phyloP scores from a whole-genome alignment of 495 filamentous ascomycete species.

The Staphylotrichum longicolle region DNA sequence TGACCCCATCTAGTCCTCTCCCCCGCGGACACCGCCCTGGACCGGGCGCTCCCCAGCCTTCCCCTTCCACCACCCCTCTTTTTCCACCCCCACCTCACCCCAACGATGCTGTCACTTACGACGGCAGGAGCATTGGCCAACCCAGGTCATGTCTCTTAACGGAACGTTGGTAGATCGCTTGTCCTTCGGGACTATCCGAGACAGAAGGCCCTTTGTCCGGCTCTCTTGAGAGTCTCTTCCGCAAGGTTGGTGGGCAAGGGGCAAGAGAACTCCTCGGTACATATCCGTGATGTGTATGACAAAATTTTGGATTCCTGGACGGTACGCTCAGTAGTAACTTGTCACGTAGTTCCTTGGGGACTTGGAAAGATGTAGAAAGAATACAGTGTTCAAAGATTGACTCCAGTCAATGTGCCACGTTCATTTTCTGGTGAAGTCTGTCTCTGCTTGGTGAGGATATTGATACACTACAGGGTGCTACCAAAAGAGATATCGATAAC shows the following conservation, averaged over 20 bases:
- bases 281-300: conserved; percentile 10
- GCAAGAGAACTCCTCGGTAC: conserved; percentile 70
- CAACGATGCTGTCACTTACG: conserved; percentile 52
- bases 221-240: conserved; percentile 38
- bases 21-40: not conserved
- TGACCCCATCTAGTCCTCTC: not conserved
- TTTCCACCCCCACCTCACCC: conserved; percentile 16
- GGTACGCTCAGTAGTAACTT: too few species aligned
- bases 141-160: conserved; percentile 53
- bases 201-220: conserved; percentile 65
- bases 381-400: too few species aligned
- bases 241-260: conserved; percentile 57
- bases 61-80: not conserved
- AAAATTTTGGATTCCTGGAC: too few species aligned
- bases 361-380: too few species aligned
- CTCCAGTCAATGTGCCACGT: too few species aligned
- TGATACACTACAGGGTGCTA: too few species aligned
- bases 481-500: too few species aligned
- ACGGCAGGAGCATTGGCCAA: conserved; percentile 48
- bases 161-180: conserved; percentile 59
- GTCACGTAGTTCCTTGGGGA: too few species aligned
- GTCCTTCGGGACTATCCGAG: conserved; percentile 47
- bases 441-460: too few species aligned
- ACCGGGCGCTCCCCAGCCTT: not conserved
- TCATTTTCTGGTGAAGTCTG: too few species aligned